These are phyloP conservation scores for Kwoniella shandongensis DNA, from an alignment of 768 basidiomycete species.

Conservation along the genomic window DNA sequence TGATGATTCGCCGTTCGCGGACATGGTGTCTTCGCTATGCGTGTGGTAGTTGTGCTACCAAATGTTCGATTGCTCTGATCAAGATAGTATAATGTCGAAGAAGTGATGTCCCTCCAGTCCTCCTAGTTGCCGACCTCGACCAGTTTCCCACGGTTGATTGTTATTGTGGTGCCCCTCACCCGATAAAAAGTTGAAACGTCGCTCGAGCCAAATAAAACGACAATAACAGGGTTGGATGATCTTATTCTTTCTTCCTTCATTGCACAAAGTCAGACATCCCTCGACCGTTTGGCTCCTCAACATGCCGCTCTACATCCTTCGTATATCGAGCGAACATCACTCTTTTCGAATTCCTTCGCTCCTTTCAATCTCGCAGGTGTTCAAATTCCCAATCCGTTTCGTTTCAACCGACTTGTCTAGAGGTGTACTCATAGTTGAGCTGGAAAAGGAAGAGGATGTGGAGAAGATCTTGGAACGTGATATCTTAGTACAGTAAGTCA, in stretches of 20 bases:
- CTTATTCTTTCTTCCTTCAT: not conserved
- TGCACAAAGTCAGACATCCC: not conserved
- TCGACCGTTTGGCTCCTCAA: no score
- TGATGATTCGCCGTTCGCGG: conserved; percentile 6
- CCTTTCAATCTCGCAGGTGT: conserved; percentile 69
- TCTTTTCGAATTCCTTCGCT: conserved; percentile 85
- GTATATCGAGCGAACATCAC: conserved; percentile 76
- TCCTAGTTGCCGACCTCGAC: no score
- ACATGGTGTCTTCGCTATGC: not conserved
- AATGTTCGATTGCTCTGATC: no score
- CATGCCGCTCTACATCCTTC: conserved; percentile 61
- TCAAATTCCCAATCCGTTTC: conserved; percentile 65
- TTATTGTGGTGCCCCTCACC: not conserved
- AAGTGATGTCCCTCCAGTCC: no score
- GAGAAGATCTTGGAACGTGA: conserved; percentile 71
- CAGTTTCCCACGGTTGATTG: conserved; percentile 11
- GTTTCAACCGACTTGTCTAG: conserved; percentile 56
- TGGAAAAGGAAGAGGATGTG: conserved; percentile 73
- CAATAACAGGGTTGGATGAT: not conserved
- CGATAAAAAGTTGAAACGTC: conserved; percentile 2
- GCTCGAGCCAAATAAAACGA: conserved; percentile 5
- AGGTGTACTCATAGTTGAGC: conserved; percentile 42
- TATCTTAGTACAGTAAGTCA: conserved; percentile 73
- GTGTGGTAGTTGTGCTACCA: no score
- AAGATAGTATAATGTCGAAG: no score